A percentile compares a stretch with the other conserved stretches of the same genome.
phyloP scores from a whole-genome alignment of 169 alveolate genomes.

The Cryptosporidium felis region DNA sequence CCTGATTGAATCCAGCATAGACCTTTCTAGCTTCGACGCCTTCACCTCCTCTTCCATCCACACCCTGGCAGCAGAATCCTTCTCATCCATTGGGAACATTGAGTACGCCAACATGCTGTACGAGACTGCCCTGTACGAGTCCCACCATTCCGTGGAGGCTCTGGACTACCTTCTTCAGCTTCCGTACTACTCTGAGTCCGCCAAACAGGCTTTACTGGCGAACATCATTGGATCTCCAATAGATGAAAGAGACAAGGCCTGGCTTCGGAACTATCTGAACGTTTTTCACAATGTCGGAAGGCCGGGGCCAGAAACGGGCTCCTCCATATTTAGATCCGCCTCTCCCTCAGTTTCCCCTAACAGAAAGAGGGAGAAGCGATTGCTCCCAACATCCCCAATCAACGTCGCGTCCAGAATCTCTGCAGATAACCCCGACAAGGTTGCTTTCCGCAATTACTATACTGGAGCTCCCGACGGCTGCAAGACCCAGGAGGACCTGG shows the following conservation, averaged over 20 bases:
- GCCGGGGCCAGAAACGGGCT: not conserved
- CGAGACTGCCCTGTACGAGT: slow-evolving; percentile 54
- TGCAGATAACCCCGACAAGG: slow-evolving; percentile 13
- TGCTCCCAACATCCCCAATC: slow-evolving; percentile 58
- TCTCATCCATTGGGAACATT: slow-evolving; percentile 44
- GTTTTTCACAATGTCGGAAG: not conserved
- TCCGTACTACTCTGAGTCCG: slow-evolving; percentile 30
- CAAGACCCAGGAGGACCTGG: slow-evolving; percentile 21
- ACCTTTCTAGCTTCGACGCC: slow-evolving; percentile 47
- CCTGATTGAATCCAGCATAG: slow-evolving; percentile 57
- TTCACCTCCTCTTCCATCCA: slow-evolving; percentile 45
- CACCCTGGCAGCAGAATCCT: slow-evolving; percentile 66
- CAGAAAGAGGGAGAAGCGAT: slow-evolving; percentile 34
- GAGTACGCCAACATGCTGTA: slow-evolving; percentile 39
- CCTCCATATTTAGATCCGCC: slow-evolving; percentile 4
- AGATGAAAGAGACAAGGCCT: slow-evolving; percentile 25
- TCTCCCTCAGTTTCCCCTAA: slow-evolving; percentile 35
- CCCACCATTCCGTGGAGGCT: slow-evolving; percentile 47
- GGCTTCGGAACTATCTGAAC: slow-evolving; percentile 30
- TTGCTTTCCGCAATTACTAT: slow-evolving; percentile 6
- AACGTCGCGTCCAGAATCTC: slow-evolving; percentile 24
- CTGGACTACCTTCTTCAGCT: slow-evolving; percentile 18
- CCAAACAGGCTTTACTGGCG: slow-evolving; percentile 4
- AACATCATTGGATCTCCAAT: slow-evolving; percentile 51
- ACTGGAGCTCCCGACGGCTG: not conserved